These are phyloP conservation scores for Leccinum subfulvum DNA, from an alignment of 1,284 basidiomycete species.

Conservation along the genomic window DNA sequence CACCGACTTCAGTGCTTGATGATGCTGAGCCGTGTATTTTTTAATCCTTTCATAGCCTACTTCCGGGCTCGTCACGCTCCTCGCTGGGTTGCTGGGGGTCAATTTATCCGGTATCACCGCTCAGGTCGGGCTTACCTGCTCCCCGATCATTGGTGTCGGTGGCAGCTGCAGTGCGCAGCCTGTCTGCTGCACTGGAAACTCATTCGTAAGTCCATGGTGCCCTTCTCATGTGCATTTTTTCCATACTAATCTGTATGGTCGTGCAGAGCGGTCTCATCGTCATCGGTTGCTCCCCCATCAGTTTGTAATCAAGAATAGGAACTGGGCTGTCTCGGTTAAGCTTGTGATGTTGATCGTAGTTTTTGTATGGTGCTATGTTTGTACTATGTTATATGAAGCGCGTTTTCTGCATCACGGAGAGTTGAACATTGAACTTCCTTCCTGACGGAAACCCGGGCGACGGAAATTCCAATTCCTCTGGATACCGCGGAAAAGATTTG, in stretches of 20 bases:
- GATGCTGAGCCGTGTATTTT: neutral
- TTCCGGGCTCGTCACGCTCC: neutral
- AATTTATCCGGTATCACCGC: neutral
- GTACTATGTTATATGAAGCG: neutral
- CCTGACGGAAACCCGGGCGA: neutral
- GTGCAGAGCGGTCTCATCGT: conserved; percentile 5
- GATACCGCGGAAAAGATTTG: neutral
- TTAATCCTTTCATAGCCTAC: conserved; percentile 4
- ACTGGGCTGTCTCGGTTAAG: neutral
- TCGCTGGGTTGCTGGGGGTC: conserved; percentile 3
- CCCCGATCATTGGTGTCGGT: conserved; percentile 2
- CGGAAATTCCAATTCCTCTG: neutral
- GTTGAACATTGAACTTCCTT: neutral
- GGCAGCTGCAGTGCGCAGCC: conserved; percentile 15
- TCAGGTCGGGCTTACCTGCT: conserved; percentile 18
- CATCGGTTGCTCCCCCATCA: conserved; percentile 16
- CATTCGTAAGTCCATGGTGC: conserved; percentile 14
- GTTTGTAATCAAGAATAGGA: neutral
- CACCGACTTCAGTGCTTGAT: neutral
- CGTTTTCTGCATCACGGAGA: neutral
- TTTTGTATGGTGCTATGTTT: neutral
- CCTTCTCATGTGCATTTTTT: neutral
- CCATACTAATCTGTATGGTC: neutral
- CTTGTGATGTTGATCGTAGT: neutral
- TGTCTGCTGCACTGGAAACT: conserved; percentile 20